Base-by-base conservation (phyloP, 202 grass and related monocot genomes). In the Schoenoplectus tabernaemontani region DNA sequence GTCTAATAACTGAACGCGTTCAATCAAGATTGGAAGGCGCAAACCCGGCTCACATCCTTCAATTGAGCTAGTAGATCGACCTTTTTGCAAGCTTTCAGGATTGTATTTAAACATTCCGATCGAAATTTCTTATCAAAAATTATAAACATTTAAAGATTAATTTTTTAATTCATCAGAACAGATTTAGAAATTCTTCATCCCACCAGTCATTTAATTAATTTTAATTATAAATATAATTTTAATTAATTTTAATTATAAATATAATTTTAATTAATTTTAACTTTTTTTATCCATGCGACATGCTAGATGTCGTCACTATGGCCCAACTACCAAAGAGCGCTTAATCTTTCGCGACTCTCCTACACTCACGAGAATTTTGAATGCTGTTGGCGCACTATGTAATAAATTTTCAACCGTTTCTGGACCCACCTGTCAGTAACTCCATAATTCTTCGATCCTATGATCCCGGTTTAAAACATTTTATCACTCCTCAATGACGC, bases 241-340 rank as follows among this genome's bases (percentile, higher is more conserved):
- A 7, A 5, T 1, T 17, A 0, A 28, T 28, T 28, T 28, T 28
- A 28, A 28, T 28, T 28, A 28, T 28, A 28, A 28, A 28, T 28
- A 28, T 28, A 28, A 42, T 41, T 67, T 16, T 39, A 7, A 5
- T 1, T 17, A 0, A 22, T 67, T 67, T 67, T 1, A 42, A 22
- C 42, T 10, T 5, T 42, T 7, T 67, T 67, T 42, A 74, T 53
- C 28, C 13, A 33, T 5, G 46, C 46, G 26, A 74, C 26, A 34
- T 36, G 70, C 26, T 6, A 53, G 36, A 78, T 78, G 54, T 60
- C 50, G 57, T 78, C 57, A 59, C 75, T 39, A 43, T 60, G 77
- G 53, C 77, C 58, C 77, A 79, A 79, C 59, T 4, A 80, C 58
- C 78, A 48, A 80, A 65, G 41, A 65, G 37, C 76, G 48, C 73